These are phyloP conservation scores for Pezicula radicicola DNA, from an alignment of 2,329 filamentous ascomycete genomes.

Conservation along the genomic window DNA sequence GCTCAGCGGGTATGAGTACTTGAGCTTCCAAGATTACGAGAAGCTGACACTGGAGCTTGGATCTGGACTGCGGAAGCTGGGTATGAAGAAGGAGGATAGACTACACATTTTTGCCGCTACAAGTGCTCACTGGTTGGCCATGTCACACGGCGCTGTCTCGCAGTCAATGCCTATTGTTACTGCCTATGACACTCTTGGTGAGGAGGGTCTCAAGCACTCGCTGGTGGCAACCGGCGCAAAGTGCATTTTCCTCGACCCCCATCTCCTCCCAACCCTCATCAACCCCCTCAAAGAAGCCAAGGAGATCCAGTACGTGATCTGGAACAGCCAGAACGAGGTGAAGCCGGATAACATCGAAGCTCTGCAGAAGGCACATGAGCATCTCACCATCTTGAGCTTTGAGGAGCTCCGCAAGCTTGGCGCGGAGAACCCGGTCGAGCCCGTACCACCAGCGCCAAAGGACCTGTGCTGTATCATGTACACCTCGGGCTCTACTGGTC, in stretches of 20 bases:
- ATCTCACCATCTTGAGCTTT: conserved; percentile 50
- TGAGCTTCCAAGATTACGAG: conserved; percentile 77
- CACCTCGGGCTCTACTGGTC: conserved; percentile 86
- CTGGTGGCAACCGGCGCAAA: conserved; percentile 76
- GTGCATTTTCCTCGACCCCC: conserved; percentile 84
- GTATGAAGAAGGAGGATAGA: conserved; percentile 64
- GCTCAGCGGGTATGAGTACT: conserved; percentile 74
- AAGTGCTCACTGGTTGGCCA: conserved; percentile 70
- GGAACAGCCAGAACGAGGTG: conserved; percentile 56
- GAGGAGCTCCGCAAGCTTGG: conserved; percentile 50
- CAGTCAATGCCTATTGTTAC: conserved; percentile 92
- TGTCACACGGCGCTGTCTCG: conserved; percentile 74
- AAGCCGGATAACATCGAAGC: conserved; percentile 41
- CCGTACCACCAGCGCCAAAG: conserved; percentile 67
- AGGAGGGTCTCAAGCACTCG: conserved; percentile 81
- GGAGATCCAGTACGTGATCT: conserved; percentile 57
- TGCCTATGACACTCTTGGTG: conserved; percentile 88
- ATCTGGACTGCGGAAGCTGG: conserved; percentile 68
- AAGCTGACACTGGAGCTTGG: conserved; percentile 65
- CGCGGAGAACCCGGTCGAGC: conserved; percentile 62
- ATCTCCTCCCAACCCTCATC: conserved; percentile 61
- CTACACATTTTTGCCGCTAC: conserved; percentile 82
- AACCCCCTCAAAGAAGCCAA: conserved; percentile 54
- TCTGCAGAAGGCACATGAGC: conserved; percentile 55
- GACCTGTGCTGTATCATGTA: conserved; percentile 84